These are phyloP conservation scores for Purpureocillium lavendulum DNA, from an alignment of 2,329 filamentous ascomycete genomes.

Conservation along the genomic window DNA sequence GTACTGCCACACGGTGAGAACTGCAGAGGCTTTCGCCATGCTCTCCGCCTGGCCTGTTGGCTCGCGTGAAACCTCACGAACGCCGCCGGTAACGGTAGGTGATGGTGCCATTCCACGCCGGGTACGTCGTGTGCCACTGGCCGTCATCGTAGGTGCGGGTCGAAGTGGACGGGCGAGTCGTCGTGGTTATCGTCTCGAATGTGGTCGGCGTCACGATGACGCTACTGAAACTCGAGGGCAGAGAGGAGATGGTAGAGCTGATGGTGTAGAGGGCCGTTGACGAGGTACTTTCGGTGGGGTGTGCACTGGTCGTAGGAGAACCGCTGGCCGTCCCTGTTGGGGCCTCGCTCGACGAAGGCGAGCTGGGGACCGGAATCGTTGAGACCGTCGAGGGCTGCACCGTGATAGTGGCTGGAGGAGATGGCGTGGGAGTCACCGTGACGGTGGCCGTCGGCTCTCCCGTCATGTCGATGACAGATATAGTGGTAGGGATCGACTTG, in stretches of 20 bases:
- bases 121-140: constrained; percentile 37
- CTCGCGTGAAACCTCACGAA: not conserved
- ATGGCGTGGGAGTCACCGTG: constrained; percentile 15
- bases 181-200: constrained; percentile 2
- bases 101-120: constrained; percentile 32
- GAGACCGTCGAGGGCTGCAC: too few relatives aligned
- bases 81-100: constrained; percentile 1
- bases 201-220: constrained; percentile 1
- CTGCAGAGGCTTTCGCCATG: too few relatives aligned
- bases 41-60: too few relatives aligned
- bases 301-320: not conserved
- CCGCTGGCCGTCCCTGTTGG: not conserved
- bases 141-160: constrained; percentile 31
- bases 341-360: not conserved
- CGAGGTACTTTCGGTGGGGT: not conserved
- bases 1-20: too few relatives aligned
- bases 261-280: not conserved
- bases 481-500: constrained; percentile 18
- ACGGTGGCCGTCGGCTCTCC: constrained; percentile 15
- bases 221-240: too few relatives aligned
- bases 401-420: not conserved
- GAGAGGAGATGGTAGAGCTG: not conserved
- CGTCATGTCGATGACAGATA: constrained; percentile 21
- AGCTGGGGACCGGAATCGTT: not conserved
- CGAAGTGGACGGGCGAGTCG: constrained; percentile 5